Conservation (phyloP, 495 filamentous ascomycete genomes). For the Trypethelium eluteriae region DNA sequence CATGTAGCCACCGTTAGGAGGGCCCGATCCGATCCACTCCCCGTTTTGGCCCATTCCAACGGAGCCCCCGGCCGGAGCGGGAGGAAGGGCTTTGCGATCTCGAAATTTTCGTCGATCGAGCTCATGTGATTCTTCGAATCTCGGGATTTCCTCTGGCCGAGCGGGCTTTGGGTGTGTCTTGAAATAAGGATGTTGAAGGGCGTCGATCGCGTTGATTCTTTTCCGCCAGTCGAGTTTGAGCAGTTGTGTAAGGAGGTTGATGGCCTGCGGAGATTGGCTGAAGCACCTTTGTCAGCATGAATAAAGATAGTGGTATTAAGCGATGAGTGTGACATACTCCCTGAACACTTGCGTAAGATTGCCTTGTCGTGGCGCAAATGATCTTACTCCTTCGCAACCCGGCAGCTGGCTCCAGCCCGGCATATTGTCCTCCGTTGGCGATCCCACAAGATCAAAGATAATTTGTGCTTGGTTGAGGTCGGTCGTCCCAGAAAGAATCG, state of each 20-base stretch:
- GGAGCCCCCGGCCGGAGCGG: conserved; percentile 80
- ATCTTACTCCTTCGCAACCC: conserved; percentile 66
- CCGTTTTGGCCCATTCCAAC: conserved; percentile 68
- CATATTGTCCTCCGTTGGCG: conserved; percentile 87
- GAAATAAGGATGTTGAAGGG: conserved; percentile 89
- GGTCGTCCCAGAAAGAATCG: conserved; percentile 82
- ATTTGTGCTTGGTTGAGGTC: conserved; percentile 83
- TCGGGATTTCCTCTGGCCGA: conserved; percentile 70
- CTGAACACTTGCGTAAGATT: conserved; percentile 65
- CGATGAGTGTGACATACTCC: conserved; percentile 42
- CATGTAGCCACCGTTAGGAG: conserved; percentile 23
- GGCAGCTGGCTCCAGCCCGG: conserved; percentile 79
- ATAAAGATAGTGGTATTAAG: not conserved
- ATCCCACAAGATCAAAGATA: conserved; percentile 89
- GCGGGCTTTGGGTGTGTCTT: conserved; percentile 67
- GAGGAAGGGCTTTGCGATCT: conserved; percentile 69
- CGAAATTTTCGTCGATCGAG: conserved; percentile 84
- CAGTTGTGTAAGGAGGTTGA: conserved; percentile 74
- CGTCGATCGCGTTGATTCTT: conserved; percentile 90
- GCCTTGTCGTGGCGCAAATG: conserved; percentile 54
- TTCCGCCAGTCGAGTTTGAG: conserved; percentile 81
- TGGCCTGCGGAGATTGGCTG: conserved; percentile 47
- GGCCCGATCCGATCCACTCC: conserved; percentile 45
- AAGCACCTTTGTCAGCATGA: conserved; percentile 24
- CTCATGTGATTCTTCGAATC: conserved; percentile 91